Evolutionary conservation across 805 yeast genomes (phyloP).

Genomic region (Lachancea lanzarotensis): DNA sequence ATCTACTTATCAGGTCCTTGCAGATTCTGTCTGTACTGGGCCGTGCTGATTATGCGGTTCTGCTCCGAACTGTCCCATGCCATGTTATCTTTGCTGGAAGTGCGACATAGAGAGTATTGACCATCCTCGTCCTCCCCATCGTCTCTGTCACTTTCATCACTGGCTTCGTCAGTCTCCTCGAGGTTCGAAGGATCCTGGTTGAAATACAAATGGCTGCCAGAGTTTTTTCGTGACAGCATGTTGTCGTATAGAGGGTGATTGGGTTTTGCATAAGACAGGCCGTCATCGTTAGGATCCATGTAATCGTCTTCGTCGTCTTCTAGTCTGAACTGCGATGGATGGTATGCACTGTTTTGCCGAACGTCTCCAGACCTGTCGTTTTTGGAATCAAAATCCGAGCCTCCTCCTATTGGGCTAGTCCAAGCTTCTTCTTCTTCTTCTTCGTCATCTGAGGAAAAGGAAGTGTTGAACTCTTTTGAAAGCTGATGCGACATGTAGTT

Average conservation of each 20-base stretch:
- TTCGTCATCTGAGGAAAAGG: conserved; percentile 16
- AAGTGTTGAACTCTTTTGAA: conserved; percentile 9
- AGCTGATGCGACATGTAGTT: conserved; percentile 27
- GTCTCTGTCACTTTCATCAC: conserved; percentile 14
- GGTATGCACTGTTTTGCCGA: conserved; percentile 35
- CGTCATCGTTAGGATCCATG: conserved; percentile 77
- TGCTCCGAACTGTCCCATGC: conserved; percentile 29
- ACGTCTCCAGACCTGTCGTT: conserved; percentile 5
- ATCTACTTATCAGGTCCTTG: conserved; percentile 4
- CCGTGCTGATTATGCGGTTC: conserved; percentile 23
- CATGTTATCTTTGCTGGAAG: conserved; percentile 29
- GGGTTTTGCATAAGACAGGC: conserved; percentile 60
- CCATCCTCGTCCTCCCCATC: conserved; percentile 29
- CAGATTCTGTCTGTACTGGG: conserved; percentile 18
- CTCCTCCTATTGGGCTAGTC: conserved; percentile 3
- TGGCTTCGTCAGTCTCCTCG: conserved; percentile 19
- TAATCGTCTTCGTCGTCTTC: conserved; percentile 58
- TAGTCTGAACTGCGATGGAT: conserved; percentile 41
- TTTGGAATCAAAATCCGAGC: not conserved
- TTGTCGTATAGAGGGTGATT: conserved; percentile 50
- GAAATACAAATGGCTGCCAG: conserved; percentile 4
- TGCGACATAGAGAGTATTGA: conserved; percentile 28
- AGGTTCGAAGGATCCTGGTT: conserved; percentile 16
- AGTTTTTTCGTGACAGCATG: conserved; percentile 25
- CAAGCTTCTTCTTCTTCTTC: conserved; percentile 17